Base-by-base conservation (phyloP, 352 stramenopile species). In the Globisporangium solare region DNA sequence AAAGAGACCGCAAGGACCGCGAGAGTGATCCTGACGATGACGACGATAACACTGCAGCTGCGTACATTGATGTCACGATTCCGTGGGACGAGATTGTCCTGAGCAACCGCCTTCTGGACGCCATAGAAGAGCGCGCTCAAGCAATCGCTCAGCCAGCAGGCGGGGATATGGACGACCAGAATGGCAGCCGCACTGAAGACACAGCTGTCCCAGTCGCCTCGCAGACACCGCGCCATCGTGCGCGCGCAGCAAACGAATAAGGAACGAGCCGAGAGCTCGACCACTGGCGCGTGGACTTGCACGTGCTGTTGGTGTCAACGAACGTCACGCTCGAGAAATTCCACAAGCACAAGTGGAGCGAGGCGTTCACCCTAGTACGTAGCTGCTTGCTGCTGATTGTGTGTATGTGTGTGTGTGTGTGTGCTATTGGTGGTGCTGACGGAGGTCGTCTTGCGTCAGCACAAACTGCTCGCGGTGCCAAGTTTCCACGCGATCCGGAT, bases 311-410 rank as follows among this genome's bases (percentile, higher is more conserved):
- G 0, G 51, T 43, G 20, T 58, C 63, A 13, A 48, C 54, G 17
- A 84, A 76, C 59, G 51, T 69, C 18, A 83, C 78, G 18, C 65
- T 91, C 15, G 76, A 89, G 63, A 70, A 66, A 18, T 88, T 88
- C 45, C 76, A 88, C 48, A 22, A 64, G 20, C 70, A 76, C 47
- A 91, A 86, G 53, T 91, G 81, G 81, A 63, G 56, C 15, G 81
- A 91, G 56, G 67, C 81, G 17, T 68, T 64, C 17, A 68, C 67
- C 3, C 49, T 91, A 61, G 77, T 84, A 64, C 37, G 66, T 58
- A 11, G 35, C 14, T 46, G 1, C 18, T 27, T 35, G 27, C 27
- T 35, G 27, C 27, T n/a, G n/a, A n/a, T n/a, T n/a, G n/a, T n/a
- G n/a, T n/a, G n/a, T n/a, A n/a, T n/a, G n/a, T n/a, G n/a, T n/a